Evolutionary conservation across 1,139 yeast species (phyloP).

Genomic region (Candida gigantensis): DNA sequence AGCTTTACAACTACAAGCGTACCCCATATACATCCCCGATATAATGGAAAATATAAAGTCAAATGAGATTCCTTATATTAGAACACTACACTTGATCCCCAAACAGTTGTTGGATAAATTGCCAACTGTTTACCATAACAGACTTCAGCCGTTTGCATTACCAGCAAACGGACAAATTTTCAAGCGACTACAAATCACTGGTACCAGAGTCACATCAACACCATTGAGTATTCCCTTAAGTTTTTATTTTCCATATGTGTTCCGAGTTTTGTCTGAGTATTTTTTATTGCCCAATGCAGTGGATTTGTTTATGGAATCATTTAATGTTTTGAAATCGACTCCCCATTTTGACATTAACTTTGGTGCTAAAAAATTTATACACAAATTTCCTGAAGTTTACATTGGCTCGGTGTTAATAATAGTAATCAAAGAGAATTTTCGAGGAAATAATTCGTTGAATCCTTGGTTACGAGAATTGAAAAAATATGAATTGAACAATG

Average conservation of each 20-base stretch:
- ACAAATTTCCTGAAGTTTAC: slow-evolving; percentile 32
- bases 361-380: slow-evolving; percentile 2
- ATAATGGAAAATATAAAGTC: slow-evolving; percentile 28
- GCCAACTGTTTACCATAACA: slow-evolving; percentile 24
- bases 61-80: slow-evolving; percentile 42
- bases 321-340: slow-evolving; percentile 15
- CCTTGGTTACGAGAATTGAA: slow-evolving; percentile 26
- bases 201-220: neutral
- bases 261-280: slow-evolving; percentile 27
- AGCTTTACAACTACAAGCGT: slow-evolving; percentile 29
- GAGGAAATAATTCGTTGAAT: slow-evolving; percentile 7
- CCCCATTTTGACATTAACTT: slow-evolving; percentile 4
- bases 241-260: slow-evolving; percentile 37
- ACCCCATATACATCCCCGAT: slow-evolving; percentile 41
- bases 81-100: slow-evolving; percentile 34
- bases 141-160: slow-evolving; percentile 30
- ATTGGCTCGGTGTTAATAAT: slow-evolving; percentile 26
- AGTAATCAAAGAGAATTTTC: slow-evolving; percentile 26
- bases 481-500: slow-evolving; percentile 22
- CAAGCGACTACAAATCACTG: slow-evolving; percentile 16
- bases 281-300: slow-evolving; percentile 34
- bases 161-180: slow-evolving; percentile 33
- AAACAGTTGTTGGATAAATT: slow-evolving; percentile 22
- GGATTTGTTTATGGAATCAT: slow-evolving; percentile 26
- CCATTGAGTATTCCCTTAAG: slow-evolving; percentile 18